Evolutionary conservation across 495 filamentous ascomycete species (phyloP).

Genomic region (Penicillium robsamsonii): DNA sequence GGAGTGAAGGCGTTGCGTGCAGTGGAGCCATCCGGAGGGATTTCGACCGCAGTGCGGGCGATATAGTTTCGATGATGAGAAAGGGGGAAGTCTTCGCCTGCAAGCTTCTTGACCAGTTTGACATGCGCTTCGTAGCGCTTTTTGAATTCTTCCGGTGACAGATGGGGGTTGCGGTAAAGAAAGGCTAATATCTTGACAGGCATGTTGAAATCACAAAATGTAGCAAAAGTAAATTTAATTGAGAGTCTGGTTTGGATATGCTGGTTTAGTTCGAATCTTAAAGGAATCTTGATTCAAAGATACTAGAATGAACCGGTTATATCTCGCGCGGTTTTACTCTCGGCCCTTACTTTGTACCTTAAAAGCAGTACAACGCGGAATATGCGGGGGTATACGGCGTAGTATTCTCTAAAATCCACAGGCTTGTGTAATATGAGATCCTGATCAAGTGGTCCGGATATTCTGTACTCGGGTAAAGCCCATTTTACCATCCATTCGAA

Average conservation of each 20-base stretch:
- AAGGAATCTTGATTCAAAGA: not conserved
- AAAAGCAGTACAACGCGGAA: not conserved
- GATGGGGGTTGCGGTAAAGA: constrained; percentile 25
- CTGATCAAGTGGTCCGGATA: not conserved
- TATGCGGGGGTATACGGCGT: not conserved
- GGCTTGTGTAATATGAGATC: not conserved
- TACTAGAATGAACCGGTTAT: not conserved
- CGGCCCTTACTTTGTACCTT: not conserved
- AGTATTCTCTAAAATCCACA: not conserved
- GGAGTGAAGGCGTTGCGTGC: constrained; percentile 25
- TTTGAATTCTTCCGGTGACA: constrained; percentile 25
- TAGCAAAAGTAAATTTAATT: not conserved
- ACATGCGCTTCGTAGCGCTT: constrained; percentile 24
- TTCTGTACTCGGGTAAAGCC: not conserved
- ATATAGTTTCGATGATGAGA: constrained; percentile 27
- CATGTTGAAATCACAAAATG: constrained; percentile 8
- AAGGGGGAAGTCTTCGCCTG: constrained; percentile 20
- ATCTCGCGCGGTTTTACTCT: not conserved
- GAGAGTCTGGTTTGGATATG: not conserved
- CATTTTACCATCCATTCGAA: not conserved
- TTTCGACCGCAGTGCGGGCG: constrained; percentile 16
- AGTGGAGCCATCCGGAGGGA: constrained; percentile 14
- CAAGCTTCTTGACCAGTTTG: constrained; percentile 16
- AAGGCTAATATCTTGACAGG: constrained; percentile 19
- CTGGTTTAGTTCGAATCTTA: not conserved